These are phyloP conservation scores for Boletus reticuloceps DNA, from an alignment of 768 basidiomycete genomes.

Conservation along the genomic window DNA sequence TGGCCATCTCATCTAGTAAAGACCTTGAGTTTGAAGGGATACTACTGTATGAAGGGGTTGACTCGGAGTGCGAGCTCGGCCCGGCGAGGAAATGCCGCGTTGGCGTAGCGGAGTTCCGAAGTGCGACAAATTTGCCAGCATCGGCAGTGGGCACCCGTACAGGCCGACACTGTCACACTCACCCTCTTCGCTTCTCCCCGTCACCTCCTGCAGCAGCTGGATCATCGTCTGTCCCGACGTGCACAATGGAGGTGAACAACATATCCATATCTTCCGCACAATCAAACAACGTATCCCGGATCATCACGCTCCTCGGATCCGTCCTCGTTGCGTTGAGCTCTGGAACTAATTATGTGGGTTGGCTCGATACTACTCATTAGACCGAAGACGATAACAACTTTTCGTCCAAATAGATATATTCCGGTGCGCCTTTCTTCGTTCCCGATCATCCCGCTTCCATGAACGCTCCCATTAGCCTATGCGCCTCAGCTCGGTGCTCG, in stretches of 20 bases:
- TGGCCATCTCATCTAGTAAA: no score
- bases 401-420: slow-evolving; percentile 23
- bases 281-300: slow-evolving; percentile 33
- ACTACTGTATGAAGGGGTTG: no score
- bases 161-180: no score
- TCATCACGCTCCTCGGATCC: slow-evolving; percentile 53
- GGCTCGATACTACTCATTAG: neutral
- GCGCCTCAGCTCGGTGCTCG: slow-evolving; percentile 82
- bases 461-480: slow-evolving; percentile 52
- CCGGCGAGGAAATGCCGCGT: no score
- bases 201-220: neutral
- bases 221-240: neutral
- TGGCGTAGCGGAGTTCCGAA: no score
- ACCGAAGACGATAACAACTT: neutral
- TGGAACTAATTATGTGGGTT: slow-evolving; percentile 74
- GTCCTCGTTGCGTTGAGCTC: slow-evolving; percentile 59
- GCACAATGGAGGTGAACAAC: slow-evolving; percentile 5
- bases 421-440: slow-evolving; percentile 17
- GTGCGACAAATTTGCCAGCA: no score
- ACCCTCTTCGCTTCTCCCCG: neutral
- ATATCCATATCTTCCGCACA: slow-evolving; percentile 19
- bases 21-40: no score
- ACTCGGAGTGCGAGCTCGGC: no score
- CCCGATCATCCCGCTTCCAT: neutral
- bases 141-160: no score